These are phyloP conservation scores for Myxozyma sirexii DNA, from an alignment of 805 yeast species.

Conservation along the genomic window DNA sequence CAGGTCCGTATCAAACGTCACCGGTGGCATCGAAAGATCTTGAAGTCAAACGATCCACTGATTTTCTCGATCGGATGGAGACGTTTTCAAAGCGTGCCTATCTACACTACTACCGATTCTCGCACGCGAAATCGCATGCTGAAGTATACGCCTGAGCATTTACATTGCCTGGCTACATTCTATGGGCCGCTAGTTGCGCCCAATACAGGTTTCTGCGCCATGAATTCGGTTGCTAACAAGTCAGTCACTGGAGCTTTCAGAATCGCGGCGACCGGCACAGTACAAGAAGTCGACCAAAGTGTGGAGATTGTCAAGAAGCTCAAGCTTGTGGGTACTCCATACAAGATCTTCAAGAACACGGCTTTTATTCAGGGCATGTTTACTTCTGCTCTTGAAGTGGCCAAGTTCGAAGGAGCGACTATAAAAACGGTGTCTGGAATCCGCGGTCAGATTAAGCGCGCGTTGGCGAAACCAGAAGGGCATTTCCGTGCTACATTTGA, in stretches of 20 bases:
- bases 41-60: slow-evolving; percentile 93
- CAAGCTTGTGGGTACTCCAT: slow-evolving; percentile 92
- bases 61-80: slow-evolving; percentile 97
- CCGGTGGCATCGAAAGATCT: slow-evolving; percentile 96
- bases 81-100: slow-evolving; percentile 94
- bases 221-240: slow-evolving; percentile 80
- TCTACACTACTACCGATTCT: slow-evolving; percentile 95
- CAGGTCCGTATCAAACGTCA: slow-evolving; percentile 95
- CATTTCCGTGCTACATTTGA: slow-evolving; percentile 95
- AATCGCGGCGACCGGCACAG: slow-evolving; percentile 95
- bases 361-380: slow-evolving; percentile 98
- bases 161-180: slow-evolving; percentile 92
- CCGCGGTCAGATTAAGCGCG: slow-evolving; percentile 95
- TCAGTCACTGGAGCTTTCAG: slow-evolving; percentile 89
- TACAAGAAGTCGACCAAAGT: slow-evolving; percentile 85
- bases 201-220: slow-evolving; percentile 95
- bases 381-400: slow-evolving; percentile 86
- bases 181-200: slow-evolving; percentile 98
- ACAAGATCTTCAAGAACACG: slow-evolving; percentile 90
- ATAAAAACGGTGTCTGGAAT: slow-evolving; percentile 96
- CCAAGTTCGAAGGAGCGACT: slow-evolving; percentile 96
- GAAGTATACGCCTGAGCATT: slow-evolving; percentile 97
- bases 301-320: slow-evolving; percentile 94
- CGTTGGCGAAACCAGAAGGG: slow-evolving; percentile 92
- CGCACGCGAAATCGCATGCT: slow-evolving; percentile 97